A percentile compares a stretch with the other conserved stretches of the same genome.
phyloP scores from a whole-genome alignment of 768 basidiomycete genomes.

The Butyriboletus loyo region DNA sequence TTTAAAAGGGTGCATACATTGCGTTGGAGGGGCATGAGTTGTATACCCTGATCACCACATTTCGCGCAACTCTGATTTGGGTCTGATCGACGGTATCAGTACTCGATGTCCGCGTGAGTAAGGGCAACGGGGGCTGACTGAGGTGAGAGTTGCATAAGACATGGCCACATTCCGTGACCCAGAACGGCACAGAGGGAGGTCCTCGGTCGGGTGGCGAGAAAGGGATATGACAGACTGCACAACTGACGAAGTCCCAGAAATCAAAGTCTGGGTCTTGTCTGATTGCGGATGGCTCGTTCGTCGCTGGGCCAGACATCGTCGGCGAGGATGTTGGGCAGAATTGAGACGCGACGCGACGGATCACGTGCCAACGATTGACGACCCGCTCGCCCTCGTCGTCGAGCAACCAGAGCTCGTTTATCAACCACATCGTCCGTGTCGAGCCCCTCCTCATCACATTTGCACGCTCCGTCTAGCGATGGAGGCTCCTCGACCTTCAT shows the following conservation, averaged over 20 bases:
- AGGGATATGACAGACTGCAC: conserved; percentile 65
- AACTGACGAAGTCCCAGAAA: conserved; percentile 81
- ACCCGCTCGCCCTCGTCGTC: not conserved
- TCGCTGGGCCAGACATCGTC: conserved; percentile 11
- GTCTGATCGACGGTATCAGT: conserved; percentile 39
- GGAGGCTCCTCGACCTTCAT: not conserved
- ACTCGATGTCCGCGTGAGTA: not conserved
- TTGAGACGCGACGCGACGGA: conserved; percentile 13
- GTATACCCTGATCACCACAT: conserved; percentile 62
- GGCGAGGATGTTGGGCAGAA: not conserved
- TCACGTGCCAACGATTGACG: conserved; percentile 16
- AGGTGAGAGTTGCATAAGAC: conserved; percentile 83
- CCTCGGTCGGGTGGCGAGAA: conserved; percentile 52
- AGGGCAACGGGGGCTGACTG: conserved; percentile 44
- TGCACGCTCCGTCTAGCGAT: not conserved
- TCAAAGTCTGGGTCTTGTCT: conserved; percentile 39
- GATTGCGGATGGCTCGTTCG: not conserved
- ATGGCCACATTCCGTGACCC: conserved; percentile 88
- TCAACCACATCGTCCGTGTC: not conserved
- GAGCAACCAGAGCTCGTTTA: not conserved
- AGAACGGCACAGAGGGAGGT: conserved; percentile 66
- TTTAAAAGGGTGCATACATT: conserved; percentile 53
- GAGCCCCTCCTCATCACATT: not conserved
- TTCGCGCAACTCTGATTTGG: conserved; percentile 71
- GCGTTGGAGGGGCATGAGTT: conserved; percentile 68